A percentile compares a stretch with the other conserved stretches of the same genome.
phyloP scores from a whole-genome alignment of 805 yeast genomes.

The Cyberlindnera xishuangbannaensis region DNA sequence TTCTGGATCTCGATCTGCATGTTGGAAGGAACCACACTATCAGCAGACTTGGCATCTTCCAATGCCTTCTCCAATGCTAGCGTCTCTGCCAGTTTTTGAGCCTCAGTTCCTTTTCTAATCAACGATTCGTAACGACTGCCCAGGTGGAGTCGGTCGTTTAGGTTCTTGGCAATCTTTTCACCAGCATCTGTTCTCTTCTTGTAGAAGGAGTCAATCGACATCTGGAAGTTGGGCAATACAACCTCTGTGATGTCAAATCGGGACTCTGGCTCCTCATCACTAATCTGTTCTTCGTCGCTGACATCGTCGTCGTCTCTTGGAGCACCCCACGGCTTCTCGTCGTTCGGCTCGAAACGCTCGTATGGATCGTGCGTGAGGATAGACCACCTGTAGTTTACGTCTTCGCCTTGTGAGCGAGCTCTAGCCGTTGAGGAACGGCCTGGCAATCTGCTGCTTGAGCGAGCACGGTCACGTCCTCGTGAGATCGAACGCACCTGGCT shows the following conservation, averaged over 20 bases:
- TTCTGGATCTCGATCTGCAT: slow-evolving; percentile 26
- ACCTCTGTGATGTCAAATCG: slow-evolving; percentile 33
- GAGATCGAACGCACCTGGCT: slow-evolving; percentile 9
- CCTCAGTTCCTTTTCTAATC: slow-evolving; percentile 8
- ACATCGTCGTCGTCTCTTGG: slow-evolving; percentile 20
- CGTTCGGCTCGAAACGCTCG: slow-evolving; percentile 41
- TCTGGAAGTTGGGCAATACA: slow-evolving; percentile 21
- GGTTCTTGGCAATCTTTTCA: neutral
- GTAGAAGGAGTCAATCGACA: slow-evolving; percentile 30
- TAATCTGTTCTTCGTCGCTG: slow-evolving; percentile 54
- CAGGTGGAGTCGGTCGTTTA: neutral
- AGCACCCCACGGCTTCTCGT: slow-evolving; percentile 19
- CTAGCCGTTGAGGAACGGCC: slow-evolving; percentile 9
- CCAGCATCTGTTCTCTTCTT: slow-evolving; percentile 8
- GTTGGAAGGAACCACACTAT: slow-evolving; percentile 29
- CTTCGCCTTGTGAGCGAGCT: slow-evolving; percentile 28
- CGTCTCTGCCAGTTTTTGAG: slow-evolving; percentile 48
- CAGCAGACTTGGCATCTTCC: slow-evolving; percentile 45
- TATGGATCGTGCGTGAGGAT: slow-evolving; percentile 72
- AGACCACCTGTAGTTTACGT: slow-evolving; percentile 43
- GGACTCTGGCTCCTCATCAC: slow-evolving; percentile 38
- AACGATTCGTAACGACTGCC: slow-evolving; percentile 3
- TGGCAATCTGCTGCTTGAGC: slow-evolving; percentile 10
- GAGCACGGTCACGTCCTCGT: slow-evolving; percentile 14
- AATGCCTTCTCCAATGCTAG: slow-evolving; percentile 55